phyloP scores from a whole-genome alignment of 1,284 basidiomycete genomes.

The Tylopilus microsporus region DNA sequence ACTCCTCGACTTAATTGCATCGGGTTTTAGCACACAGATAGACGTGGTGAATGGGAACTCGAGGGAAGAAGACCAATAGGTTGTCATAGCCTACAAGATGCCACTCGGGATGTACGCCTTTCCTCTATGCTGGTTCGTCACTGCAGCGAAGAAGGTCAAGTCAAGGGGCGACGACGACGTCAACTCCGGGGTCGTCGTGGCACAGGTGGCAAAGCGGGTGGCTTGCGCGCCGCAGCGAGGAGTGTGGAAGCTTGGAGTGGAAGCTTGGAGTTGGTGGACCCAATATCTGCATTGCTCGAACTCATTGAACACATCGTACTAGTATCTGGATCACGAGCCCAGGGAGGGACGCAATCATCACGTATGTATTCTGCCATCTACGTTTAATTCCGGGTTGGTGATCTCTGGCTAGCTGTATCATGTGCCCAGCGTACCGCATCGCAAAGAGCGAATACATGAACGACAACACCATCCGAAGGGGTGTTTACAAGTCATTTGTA shows the following conservation, averaged over 20 bases:
- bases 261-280: no score
- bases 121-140: conserved; percentile 80
- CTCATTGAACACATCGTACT: conserved; percentile 71
- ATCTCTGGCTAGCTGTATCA: conserved; percentile 63
- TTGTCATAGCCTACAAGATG: conserved; percentile 61
- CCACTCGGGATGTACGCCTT: conserved; percentile 88
- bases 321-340: conserved; percentile 86
- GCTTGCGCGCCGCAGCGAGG: conserved; percentile 35
- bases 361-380: conserved; percentile 41
- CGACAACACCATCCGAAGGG: conserved; percentile 60
- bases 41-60: conserved; percentile 64
- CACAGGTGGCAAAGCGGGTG: conserved; percentile 55
- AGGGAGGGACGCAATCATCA: conserved; percentile 80
- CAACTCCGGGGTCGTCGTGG: conserved; percentile 50
- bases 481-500: conserved; percentile 87
- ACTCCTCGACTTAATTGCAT: conserved; percentile 71
- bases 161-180: conserved; percentile 50
- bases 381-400: conserved; percentile 4
- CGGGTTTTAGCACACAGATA: conserved; percentile 65
- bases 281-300: conserved; percentile 64
- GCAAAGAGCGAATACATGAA: conserved; percentile 94
- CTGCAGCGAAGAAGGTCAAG: conserved; percentile 70
- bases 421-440: conserved; percentile 80
- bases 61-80: conserved; percentile 67
- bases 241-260: conserved; percentile 67